Evolutionary conservation across 108 stramenopile genomes (phyloP).

Genomic region (Skeletonema tropicum): DNA sequence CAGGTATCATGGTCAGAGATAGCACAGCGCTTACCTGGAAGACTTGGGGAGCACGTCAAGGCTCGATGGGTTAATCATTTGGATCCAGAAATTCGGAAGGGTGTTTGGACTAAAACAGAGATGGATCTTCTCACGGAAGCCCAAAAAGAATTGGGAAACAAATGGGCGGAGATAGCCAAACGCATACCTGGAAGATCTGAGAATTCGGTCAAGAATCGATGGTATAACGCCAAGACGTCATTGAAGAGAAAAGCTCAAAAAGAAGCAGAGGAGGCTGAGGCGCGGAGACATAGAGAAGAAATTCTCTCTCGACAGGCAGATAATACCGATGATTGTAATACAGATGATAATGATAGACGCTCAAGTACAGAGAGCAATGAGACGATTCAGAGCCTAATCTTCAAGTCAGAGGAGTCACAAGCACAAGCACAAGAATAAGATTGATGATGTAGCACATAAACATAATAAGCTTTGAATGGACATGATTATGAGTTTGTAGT

Average conservation of each 20-base stretch:
- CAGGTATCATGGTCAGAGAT: conserved; percentile 68
- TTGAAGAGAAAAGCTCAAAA: conserved; percentile 13
- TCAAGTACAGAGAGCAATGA: not conserved
- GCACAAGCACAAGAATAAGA: no score
- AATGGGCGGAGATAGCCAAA: conserved; percentile 88
- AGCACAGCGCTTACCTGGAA: conserved; percentile 81
- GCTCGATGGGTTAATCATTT: conserved; percentile 94
- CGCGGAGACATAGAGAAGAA: not conserved
- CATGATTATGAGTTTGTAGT: no score
- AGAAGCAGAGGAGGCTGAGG: not conserved
- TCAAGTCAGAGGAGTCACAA: not conserved
- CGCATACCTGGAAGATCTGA: conserved; percentile 89
- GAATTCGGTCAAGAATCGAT: conserved; percentile 93
- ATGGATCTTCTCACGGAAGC: conserved; percentile 66
- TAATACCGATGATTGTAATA: no score
- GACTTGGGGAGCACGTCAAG: conserved; percentile 94
- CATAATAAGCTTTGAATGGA: no score
- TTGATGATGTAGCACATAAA: no score
- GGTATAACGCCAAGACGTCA: conserved; percentile 79
- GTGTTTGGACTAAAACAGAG: conserved; percentile 84
- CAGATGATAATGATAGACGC: not conserved
- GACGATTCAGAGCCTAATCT: not conserved
- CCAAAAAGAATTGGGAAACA: conserved; percentile 76
- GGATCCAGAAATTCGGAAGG: conserved; percentile 86
- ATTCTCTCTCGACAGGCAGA: not conserved